These are phyloP conservation scores for Melocanna baccifera DNA, from an alignment of 176 grass and related monocot species.

Conservation along the genomic window DNA sequence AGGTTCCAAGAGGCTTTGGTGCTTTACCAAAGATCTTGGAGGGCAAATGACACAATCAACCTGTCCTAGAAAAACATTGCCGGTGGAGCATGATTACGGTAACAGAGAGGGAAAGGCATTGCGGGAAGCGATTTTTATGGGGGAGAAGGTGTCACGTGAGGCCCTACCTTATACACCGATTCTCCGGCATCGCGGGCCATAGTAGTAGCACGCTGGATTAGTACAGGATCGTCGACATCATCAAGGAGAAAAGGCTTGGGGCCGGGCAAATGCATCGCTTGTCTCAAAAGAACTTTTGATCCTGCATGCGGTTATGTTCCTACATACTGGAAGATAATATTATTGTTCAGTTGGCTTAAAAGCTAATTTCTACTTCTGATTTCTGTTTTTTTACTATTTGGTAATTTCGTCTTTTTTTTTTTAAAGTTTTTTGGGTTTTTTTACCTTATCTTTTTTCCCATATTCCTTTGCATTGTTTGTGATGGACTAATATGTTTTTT, in stretches of 20 bases:
- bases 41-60: conserved; percentile 33
- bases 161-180: too few relatives aligned
- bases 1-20: not conserved
- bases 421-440: too few relatives aligned
- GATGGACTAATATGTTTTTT: too few relatives aligned
- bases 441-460: too few relatives aligned
- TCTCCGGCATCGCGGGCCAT: not conserved
- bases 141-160: too few relatives aligned
- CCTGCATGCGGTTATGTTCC: not conserved
- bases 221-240: not conserved
- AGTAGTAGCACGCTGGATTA: not conserved
- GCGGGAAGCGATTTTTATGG: too few relatives aligned
- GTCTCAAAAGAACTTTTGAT: not conserved
- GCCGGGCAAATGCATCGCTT: not conserved
- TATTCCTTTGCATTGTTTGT: too few relatives aligned
- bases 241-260: conserved; percentile 20
- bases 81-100: conserved; percentile 21
- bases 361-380: too few relatives aligned
- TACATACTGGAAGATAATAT: not conserved
- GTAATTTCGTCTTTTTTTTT: too few relatives aligned
- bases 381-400: too few relatives aligned
- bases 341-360: too few relatives aligned
- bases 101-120: conserved; percentile 3
- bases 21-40: conserved; percentile 36
- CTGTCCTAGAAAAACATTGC: conserved; percentile 21